Conservation (phyloP, 805 yeast genomes). For the Lachancea lanzarotensis region DNA sequence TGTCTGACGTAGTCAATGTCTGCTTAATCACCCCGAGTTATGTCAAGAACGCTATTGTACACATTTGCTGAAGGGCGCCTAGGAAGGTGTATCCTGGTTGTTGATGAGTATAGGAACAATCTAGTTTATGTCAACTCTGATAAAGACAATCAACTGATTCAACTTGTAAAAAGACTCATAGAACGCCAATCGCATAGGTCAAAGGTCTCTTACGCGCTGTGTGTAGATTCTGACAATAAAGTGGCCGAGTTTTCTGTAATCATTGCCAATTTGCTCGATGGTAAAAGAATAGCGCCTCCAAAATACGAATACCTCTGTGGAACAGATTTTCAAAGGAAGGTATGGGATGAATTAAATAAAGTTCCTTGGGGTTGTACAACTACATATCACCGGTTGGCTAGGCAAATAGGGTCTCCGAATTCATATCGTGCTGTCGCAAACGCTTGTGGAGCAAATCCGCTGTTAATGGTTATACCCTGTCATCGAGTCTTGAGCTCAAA, state of each 20-base stretch:
- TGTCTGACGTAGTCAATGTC: too few relatives aligned
- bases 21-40: background rate
- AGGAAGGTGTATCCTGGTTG: background rate
- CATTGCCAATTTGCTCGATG: background rate
- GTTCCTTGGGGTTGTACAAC: conserved; percentile 29
- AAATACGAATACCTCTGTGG: conserved; percentile 28
- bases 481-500: conserved; percentile 35
- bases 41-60: background rate
- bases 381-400: conserved; percentile 34
- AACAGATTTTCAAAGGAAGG: conserved; percentile 34
- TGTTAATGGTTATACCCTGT: conserved; percentile 40
- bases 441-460: conserved; percentile 36
- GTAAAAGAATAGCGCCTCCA: background rate
- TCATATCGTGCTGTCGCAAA: conserved; percentile 37
- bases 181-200: background rate
- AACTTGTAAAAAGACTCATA: background rate
- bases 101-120: too few relatives aligned
- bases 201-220: background rate
- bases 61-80: background rate
- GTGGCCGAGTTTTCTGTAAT: background rate
- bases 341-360: conserved; percentile 34
- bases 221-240: background rate
- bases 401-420: conserved; percentile 24
- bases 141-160: background rate
- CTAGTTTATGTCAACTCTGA: background rate